phyloP scores from a whole-genome alignment of 2,329 filamentous ascomycete species.

The Colletotrichum tamarilloi region DNA sequence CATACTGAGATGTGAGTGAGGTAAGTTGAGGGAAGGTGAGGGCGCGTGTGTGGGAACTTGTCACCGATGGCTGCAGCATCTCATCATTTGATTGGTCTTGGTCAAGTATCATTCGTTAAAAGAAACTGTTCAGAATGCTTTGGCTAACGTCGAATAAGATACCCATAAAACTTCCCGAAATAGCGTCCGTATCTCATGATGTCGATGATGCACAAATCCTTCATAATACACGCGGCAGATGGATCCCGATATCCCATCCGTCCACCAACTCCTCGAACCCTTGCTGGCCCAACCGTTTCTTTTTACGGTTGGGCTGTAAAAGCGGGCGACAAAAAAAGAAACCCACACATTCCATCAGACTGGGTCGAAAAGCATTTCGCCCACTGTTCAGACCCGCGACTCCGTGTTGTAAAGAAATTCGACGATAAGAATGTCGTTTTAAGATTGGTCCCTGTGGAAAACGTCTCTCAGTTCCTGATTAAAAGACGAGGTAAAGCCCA shows the following conservation, averaged over 20 bases:
- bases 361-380: conserved; percentile 16
- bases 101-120: conserved; percentile 10
- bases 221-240: conserved; percentile 33
- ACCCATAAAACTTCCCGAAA: conserved; percentile 21
- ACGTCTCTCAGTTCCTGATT: conserved; percentile 38
- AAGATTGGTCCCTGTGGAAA: conserved; percentile 36
- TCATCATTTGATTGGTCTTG: background rate
- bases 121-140: conserved; percentile 12
- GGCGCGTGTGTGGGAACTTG: background rate
- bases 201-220: conserved; percentile 30
- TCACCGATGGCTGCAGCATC: background rate
- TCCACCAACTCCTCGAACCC: conserved; percentile 19
- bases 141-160: conserved; percentile 29
- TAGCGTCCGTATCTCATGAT: conserved; percentile 35
- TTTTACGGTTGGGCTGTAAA: background rate
- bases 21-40: no score
- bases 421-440: conserved; percentile 8
- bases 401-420: conserved; percentile 16
- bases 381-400: conserved; percentile 19
- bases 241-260: conserved; percentile 11
- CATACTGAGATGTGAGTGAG: no score
- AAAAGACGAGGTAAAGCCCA: conserved; percentile 37
- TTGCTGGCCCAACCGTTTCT: background rate
- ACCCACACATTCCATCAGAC: conserved; percentile 22
- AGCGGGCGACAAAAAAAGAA: conserved; percentile 19